phyloP scores from a whole-genome alignment of 1,284 basidiomycete genomes.

The Malassezia furfur region DNA sequence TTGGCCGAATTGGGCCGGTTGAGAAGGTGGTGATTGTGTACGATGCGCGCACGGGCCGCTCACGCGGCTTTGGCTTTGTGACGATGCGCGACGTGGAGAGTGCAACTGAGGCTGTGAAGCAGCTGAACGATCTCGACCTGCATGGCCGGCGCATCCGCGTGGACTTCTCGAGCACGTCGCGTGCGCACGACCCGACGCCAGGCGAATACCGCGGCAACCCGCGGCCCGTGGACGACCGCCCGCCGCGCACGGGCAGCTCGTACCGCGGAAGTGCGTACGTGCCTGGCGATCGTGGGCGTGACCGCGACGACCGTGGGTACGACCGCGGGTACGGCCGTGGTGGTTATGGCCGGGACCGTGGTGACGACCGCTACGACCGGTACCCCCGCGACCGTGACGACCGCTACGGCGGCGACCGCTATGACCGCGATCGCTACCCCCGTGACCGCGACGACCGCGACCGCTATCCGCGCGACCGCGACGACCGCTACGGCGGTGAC shows the following conservation, averaged over 20 bases:
- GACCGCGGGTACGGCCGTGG: not conserved
- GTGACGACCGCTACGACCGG: not conserved
- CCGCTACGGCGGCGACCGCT: conserved; percentile 15
- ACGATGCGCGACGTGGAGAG: conserved; percentile 80
- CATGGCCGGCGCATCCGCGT: conserved; percentile 93
- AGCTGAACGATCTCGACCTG: conserved; percentile 83
- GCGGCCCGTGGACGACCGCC: conserved; percentile 29
- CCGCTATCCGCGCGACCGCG: not conserved
- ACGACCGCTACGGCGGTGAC: not conserved
- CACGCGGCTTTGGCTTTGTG: conserved; percentile 95
- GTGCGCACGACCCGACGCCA: conserved; percentile 88
- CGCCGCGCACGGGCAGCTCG: conserved; percentile 7
- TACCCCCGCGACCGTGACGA: not conserved
- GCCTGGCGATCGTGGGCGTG: conserved; percentile 19
- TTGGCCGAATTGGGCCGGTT: conserved; percentile 74
- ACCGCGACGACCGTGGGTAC: conserved; percentile 11
- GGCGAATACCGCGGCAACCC: conserved; percentile 64
- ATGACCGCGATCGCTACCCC: not conserved
- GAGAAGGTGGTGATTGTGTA: conserved; percentile 93
- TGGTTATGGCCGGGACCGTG: not conserved
- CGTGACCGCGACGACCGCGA: not conserved
- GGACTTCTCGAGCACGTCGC: conserved; percentile 86
- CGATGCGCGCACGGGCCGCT: conserved; percentile 89
- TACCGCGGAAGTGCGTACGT: conserved; percentile 7
- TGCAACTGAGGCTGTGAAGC: conserved; percentile 74